Base-by-base conservation (phyloP, 805 yeast species). In the Nakazawaea sp. region DNA sequence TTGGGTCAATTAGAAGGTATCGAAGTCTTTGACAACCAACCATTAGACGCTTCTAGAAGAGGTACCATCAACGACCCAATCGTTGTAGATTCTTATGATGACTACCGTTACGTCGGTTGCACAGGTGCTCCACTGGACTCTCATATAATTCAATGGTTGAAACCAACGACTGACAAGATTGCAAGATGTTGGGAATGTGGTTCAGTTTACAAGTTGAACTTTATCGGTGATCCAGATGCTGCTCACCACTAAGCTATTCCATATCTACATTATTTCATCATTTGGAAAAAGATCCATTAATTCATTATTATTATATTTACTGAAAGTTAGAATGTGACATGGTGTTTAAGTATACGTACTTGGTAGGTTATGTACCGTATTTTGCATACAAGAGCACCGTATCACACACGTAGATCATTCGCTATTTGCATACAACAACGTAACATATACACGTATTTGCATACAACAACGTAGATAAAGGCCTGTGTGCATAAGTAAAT, bases 141-240 rank as follows among this genome's bases (percentile, higher is more conserved):
- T 49, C 97, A 89, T 67, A 80, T 76, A 53, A 76, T 86, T 49
- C 77, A 79, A 81, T 90, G 97, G 96, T 75, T 89, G 70, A 80
- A 78, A 65, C 94, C 94, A 53, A 82, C 88, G 49, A 75, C 71
- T 47, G 84, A 75, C 34, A 70, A 85, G 64, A 82, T 82, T 44
- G 84, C 84, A 50, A 87, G 98, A 79, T 92, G 97, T 70, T 86
- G 96, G 96, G 96, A 92, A 66, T 90, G 97, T 65, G 98, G 98
- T 65, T 81, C 89, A 51, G 95, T 88, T 50, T 90, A 83, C 74
- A 78, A 84, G 56, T 67, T 89, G 53, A 84, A 88, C 67, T 81
- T 80, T 68, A 73, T 89, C 54, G 97, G 96, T 64, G 82, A 78
- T 49, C 82, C 81, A 50, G 77, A 67, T 53, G 79, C 74, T 58